Base-by-base conservation (phyloP, 2,329 filamentous ascomycete genomes). In the Thielaviopsis populi region DNA sequence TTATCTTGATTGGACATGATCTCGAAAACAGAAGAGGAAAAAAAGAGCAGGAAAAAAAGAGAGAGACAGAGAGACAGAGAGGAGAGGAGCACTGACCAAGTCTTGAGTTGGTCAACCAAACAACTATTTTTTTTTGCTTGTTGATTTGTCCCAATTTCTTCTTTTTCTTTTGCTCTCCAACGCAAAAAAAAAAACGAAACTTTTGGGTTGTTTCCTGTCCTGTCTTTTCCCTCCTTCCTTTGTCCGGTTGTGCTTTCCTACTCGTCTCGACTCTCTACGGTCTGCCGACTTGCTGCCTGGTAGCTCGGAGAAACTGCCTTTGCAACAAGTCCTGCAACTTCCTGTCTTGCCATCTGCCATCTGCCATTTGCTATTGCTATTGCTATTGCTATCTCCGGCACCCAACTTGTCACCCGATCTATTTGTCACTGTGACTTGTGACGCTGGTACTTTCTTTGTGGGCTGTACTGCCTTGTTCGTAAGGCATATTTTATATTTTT, bases 111-210 rank as follows among this genome's bases (percentile, higher is more conserved):
- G 46, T 27, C 46, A 50, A 50, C 46, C 13, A 53, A 24, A 27
- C 48, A 53, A 24, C 48, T 50, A 24, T 50, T n/a, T 53, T 53
- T 50, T 50, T 50, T 7, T 8, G n/a, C 24, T 33, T 62, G 41
- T 24, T 24, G 17, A 40, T 53, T 30, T 64, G n/a, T 53, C 41
- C 40, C 48, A 4, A 27, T 50, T 59, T 33, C 22, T 19, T 59
- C 30, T 50, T 61, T 61, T 42, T 46, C 15, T 50, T 48, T 62
- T 50, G 50, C 53, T 41, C 41, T 54, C 58, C 60, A 46, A 53
- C 56, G 3, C n/a, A n/a, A n/a, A n/a, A n/a, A n/a, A n/a, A n/a
- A n/a, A n/a, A n/a, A n/a, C n/a, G n/a, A n/a, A 37, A 37, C 33
- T 8, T 8, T 37, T 8, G 33, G 33, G 3, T 37, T 37, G 33